Percentiles rank a stretch among this genome's conserved stretches.
Evolutionary conservation across 768 basidiomycete genomes (phyloP).

Genomic region (Russula virescens): DNA sequence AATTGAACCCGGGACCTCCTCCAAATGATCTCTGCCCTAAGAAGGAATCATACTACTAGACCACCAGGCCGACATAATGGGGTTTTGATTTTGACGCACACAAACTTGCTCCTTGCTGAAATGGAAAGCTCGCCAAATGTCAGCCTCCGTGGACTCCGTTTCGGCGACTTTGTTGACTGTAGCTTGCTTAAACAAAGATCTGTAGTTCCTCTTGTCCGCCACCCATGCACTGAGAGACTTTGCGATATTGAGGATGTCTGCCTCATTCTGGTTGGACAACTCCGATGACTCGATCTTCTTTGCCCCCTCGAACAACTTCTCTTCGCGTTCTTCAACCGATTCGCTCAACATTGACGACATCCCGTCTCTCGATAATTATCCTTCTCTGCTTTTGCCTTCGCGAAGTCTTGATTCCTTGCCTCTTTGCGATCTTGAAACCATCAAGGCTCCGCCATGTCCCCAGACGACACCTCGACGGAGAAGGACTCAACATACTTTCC

Average conservation of each 20-base stretch:
- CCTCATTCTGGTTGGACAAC: conserved; percentile 23
- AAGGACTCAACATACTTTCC: conserved; percentile 2
- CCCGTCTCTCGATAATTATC: conserved; percentile 15
- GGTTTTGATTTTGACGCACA: not conserved
- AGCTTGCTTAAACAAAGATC: not conserved
- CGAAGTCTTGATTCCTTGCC: conserved; percentile 19
- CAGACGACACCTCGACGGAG: not conserved
- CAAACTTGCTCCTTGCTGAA: not conserved
- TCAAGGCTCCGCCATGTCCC: conserved; percentile 12
- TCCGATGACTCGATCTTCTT: conserved; percentile 23
- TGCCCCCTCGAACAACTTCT: conserved; percentile 15
- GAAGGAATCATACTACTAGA: conserved; percentile 25
- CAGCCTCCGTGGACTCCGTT: conserved; percentile 1
- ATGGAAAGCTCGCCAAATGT: conserved; percentile 2
- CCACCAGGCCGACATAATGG: conserved; percentile 18
- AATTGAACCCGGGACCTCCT: conserved; percentile 89
- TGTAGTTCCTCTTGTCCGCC: not conserved
- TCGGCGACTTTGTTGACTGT: not conserved
- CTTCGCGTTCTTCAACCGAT: conserved; percentile 15
- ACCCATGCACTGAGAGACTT: conserved; percentile 13
- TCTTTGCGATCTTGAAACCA: conserved; percentile 1
- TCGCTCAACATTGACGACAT: conserved; percentile 19
- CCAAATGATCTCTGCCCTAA: conserved; percentile 33
- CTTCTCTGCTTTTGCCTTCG: conserved; percentile 20
- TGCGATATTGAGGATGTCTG: conserved; percentile 17